phyloP scores from a whole-genome alignment of 1,284 basidiomycete species.

The Leccinum pachyderme region DNA sequence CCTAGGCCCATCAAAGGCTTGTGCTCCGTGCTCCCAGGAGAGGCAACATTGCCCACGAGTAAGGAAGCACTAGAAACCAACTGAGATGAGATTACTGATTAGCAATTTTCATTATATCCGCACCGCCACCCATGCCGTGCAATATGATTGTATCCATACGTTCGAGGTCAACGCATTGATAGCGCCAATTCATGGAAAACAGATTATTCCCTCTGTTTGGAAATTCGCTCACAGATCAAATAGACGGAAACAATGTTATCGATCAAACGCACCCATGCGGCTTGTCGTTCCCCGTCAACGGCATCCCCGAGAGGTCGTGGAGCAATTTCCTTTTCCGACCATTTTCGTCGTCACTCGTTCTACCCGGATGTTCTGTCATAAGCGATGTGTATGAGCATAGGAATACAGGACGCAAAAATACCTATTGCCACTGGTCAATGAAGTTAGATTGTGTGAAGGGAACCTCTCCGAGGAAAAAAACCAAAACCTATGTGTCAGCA shows the following conservation, averaged over 20 bases:
- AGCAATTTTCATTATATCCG: slow-evolving; percentile 29
- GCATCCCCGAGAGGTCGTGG: slow-evolving; percentile 17
- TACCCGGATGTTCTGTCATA: background rate
- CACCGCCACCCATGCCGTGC: slow-evolving; percentile 50
- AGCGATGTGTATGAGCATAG: background rate
- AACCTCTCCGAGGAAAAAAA: slow-evolving; percentile 12
- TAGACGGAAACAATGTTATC: slow-evolving; percentile 2
- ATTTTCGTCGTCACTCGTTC: slow-evolving; percentile 7
- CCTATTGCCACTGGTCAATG: slow-evolving; percentile 19
- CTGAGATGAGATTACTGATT: slow-evolving; percentile 28
- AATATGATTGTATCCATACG: slow-evolving; percentile 45
- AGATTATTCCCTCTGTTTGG: slow-evolving; percentile 40
- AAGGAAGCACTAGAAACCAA: slow-evolving; percentile 41
- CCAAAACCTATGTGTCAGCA: slow-evolving; percentile 1
- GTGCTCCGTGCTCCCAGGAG: slow-evolving; percentile 52
- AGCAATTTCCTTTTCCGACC: slow-evolving; percentile 1
- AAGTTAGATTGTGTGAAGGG: slow-evolving; percentile 13
- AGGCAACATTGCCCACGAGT: slow-evolving; percentile 54
- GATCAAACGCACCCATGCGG: slow-evolving; percentile 10
- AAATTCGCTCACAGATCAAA: background rate
- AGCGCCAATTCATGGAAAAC: slow-evolving; percentile 38
- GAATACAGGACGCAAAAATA: slow-evolving; percentile 9
- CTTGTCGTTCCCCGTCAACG: slow-evolving; percentile 9
- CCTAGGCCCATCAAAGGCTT: slow-evolving; percentile 43
- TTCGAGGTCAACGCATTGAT: slow-evolving; percentile 45